Base-by-base conservation (phyloP, 108 stramenopile species). In the Skeletonema grethae region DNA sequence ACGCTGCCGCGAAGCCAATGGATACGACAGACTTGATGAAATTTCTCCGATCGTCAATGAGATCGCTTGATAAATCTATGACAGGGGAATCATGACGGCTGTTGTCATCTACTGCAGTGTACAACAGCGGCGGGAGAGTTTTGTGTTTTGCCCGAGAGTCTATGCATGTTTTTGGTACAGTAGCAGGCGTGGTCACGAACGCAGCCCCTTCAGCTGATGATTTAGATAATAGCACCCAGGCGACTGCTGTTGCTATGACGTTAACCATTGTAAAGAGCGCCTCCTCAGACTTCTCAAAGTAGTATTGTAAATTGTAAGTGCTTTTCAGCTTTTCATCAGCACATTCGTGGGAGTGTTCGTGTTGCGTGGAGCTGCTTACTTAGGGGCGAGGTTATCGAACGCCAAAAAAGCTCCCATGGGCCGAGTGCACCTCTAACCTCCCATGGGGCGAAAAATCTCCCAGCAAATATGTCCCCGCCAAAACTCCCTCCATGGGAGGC, bases 11-110 rank as follows among this genome's bases (percentile, higher is more conserved):
- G 15, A 43, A 28, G 11, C 41, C 63, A 24, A 65, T 29, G 11
- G 39, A 65, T 28, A 45, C 63, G 4, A 43, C 38, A 31, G 63
- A 61, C 60, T 35, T 61, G 36, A 61, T 18, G 28, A 61, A 61
- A 39, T 61, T 24, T 61, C 60, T 35, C 34, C 60, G 16, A 10
- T 66, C 18, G 7, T 60, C 56, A 58, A 24, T 28, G 1, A 57
- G 16, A 24, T 22, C 6, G 50, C 24, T 53, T 24, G 50, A n/a
- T 7, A 53, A 22, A 22, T 53, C 50, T 8, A 22, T 53, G 5
- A 0, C 22, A 2, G 6, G 20, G 22, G 18, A 53, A n/a, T 53
- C 50, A 18, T 53, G 4, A 22, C 22, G 50, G 6, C 8, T 18
- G 20, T 7, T 18, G 20, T 22, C 50, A 5, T 18, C 20, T 53